Percentiles rank a stretch among this genome's conserved stretches.
Evolutionary conservation across 2,329 filamentous ascomycete species (phyloP).

Genomic region (Orbilia brochopaga): DNA sequence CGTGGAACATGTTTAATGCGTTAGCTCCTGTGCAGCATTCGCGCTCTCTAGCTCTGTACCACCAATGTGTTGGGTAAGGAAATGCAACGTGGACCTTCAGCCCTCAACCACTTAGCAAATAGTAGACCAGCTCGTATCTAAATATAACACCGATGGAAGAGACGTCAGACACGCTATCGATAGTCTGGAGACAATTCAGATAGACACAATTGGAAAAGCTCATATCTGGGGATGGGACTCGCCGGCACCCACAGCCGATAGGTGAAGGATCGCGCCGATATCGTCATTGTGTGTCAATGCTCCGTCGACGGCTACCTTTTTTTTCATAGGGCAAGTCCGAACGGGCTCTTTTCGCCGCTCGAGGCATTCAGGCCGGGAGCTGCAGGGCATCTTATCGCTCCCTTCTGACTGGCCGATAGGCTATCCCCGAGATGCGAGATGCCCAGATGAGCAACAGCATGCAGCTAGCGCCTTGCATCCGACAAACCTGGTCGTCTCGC

Average conservation of each 20-base stretch:
- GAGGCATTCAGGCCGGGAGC: not conserved
- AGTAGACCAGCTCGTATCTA: too few species aligned
- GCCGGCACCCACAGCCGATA: too few species aligned
- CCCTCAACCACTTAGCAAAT: too few species aligned
- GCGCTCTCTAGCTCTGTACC: too few species aligned
- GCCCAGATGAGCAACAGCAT: slow-evolving; percentile 22
- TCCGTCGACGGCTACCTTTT: not conserved
- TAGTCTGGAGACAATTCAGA: too few species aligned
- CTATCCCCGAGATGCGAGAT: slow-evolving; percentile 32
- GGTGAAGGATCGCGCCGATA: slow-evolving; percentile 2
- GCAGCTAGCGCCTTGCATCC: slow-evolving; percentile 12
- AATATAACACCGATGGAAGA: too few species aligned
- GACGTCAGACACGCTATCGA: too few species aligned
- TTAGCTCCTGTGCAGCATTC: too few species aligned
- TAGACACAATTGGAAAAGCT: not conserved
- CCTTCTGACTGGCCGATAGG: slow-evolving; percentile 43
- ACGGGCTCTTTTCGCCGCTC: slow-evolving; percentile 2
- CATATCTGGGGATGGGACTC: too few species aligned
- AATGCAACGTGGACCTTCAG: too few species aligned
- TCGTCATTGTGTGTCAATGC: not conserved
- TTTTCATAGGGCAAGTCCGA: not conserved
- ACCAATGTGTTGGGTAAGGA: too few species aligned
- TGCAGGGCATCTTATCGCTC: slow-evolving; percentile 32
- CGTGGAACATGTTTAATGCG: too few species aligned
- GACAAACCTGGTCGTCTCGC: slow-evolving; percentile 12